Conservation (phyloP, 306 rosid genomes). For the Ormosia semicastrata region DNA sequence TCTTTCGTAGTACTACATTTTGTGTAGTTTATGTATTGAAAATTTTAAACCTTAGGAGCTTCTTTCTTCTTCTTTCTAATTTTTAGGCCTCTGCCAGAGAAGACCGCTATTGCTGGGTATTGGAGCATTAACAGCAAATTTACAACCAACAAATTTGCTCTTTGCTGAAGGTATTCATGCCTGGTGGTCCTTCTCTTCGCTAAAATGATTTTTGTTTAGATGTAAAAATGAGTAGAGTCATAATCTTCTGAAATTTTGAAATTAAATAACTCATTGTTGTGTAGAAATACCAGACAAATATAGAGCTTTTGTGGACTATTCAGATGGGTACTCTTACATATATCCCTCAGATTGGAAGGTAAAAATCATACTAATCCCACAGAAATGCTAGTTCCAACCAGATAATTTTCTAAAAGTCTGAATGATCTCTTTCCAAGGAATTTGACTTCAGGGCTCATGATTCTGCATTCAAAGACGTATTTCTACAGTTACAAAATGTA, state of each 20-base stretch:
- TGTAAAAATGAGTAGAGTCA: not conserved
- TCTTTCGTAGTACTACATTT: not conserved
- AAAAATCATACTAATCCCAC: slow-evolving; percentile 16
- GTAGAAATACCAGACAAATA: slow-evolving; percentile 70
- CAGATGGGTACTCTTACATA: slow-evolving; percentile 82
- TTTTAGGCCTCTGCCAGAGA: slow-evolving; percentile 64
- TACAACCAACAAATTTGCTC: slow-evolving; percentile 48
- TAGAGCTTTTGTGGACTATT: slow-evolving; percentile 69
- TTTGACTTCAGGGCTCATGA: slow-evolving; percentile 95
- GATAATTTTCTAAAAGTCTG: not conserved
- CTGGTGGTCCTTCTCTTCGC: not conserved
- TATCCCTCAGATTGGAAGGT: slow-evolving; percentile 98
- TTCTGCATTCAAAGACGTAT: slow-evolving; percentile 91
- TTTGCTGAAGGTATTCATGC: slow-evolving; percentile 75
- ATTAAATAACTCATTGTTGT: not conserved
- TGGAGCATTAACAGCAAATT: slow-evolving; percentile 67
- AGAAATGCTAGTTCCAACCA: not conserved
- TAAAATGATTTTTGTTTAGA: not conserved
- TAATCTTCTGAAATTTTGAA: not conserved
- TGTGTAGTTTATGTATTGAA: not conserved
- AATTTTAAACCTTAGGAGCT: not conserved
- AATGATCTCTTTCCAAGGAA: slow-evolving; percentile 50
- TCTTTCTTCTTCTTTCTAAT: not conserved
- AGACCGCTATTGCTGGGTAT: slow-evolving; percentile 71
- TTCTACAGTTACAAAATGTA: slow-evolving; percentile 78